Conservation (phyloP, 352 stramenopile genomes). For the Globisporangium spiculum region DNA sequence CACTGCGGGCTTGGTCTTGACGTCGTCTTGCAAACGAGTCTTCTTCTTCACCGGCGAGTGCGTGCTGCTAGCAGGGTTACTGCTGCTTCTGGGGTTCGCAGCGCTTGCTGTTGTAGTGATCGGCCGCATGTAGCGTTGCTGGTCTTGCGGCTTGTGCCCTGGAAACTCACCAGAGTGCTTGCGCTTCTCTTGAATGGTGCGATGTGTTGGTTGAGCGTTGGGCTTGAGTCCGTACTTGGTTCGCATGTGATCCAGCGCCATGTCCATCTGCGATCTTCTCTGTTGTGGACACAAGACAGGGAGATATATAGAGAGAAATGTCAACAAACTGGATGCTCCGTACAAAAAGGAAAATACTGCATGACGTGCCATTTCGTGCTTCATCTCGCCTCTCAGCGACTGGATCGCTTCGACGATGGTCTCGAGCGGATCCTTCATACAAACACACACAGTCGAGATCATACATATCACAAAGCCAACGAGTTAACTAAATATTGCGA, state of each 20-base stretch:
- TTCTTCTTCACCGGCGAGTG: slow-evolving; percentile 35
- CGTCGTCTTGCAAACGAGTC: slow-evolving; percentile 36
- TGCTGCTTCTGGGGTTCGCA: background rate
- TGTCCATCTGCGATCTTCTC: slow-evolving; percentile 33
- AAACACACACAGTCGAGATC: background rate
- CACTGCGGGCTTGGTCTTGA: slow-evolving; percentile 33
- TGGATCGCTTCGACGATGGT: slow-evolving; percentile 36
- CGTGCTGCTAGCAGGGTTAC: slow-evolving; percentile 1
- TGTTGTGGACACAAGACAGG: slow-evolving; percentile 6
- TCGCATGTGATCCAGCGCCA: slow-evolving; percentile 39
- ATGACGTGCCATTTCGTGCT: slow-evolving; percentile 36
- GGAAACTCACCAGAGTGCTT: background rate
- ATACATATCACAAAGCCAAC: background rate
- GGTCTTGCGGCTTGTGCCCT: background rate
- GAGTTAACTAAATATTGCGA: background rate
- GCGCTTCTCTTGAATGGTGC: background rate
- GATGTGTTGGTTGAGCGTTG: slow-evolving; percentile 8
- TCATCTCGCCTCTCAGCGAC: slow-evolving; percentile 31
- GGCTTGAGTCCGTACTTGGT: slow-evolving; percentile 25
- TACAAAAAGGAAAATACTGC: no score
- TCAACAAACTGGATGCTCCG: no score
- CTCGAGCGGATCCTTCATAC: slow-evolving; percentile 38
- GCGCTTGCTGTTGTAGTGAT: background rate
- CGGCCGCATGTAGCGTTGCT: slow-evolving; percentile 20
- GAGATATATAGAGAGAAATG: background rate